phyloP scores from a whole-genome alignment of 805 yeast genomes.

The Diddensiella santjacobensis region DNA sequence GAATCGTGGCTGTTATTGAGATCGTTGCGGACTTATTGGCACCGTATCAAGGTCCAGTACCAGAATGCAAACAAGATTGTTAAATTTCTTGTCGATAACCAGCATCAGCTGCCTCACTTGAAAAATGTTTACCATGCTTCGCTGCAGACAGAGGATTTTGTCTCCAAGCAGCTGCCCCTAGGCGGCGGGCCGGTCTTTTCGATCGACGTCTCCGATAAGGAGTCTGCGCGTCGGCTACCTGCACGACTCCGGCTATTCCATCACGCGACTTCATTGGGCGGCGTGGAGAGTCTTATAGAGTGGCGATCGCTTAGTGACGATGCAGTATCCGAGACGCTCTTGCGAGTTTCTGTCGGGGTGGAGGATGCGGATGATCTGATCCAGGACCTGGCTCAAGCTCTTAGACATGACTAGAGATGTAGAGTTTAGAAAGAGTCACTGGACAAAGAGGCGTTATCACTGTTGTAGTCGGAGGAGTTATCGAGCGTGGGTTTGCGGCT shows the following conservation, averaged over 20 bases:
- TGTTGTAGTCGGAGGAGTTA: not conserved
- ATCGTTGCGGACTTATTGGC: constrained; percentile 74
- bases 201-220: constrained; percentile 47
- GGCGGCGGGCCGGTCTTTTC: constrained; percentile 76
- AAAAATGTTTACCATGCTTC: constrained; percentile 64
- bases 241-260: constrained; percentile 63
- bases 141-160: constrained; percentile 65
- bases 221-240: constrained; percentile 62
- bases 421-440: no score
- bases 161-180: constrained; percentile 55
- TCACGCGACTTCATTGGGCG: constrained; percentile 93
- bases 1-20: constrained; percentile 73
- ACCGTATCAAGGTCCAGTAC: constrained; percentile 67
- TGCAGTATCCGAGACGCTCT: constrained; percentile 49
- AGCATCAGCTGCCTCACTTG: constrained; percentile 46
- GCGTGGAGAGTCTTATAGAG: constrained; percentile 85
- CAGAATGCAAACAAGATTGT: constrained; percentile 61
- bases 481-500: not conserved
- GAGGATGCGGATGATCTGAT: constrained; percentile 75
- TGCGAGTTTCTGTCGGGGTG: constrained; percentile 77
- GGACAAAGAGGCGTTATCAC: not conserved
- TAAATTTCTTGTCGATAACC: constrained; percentile 50
- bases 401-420: no score
- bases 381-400: constrained; percentile 47
- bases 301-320: constrained; percentile 80